phyloP scores from a whole-genome alignment of 306 rosid species.

The Quercus bicolor region DNA sequence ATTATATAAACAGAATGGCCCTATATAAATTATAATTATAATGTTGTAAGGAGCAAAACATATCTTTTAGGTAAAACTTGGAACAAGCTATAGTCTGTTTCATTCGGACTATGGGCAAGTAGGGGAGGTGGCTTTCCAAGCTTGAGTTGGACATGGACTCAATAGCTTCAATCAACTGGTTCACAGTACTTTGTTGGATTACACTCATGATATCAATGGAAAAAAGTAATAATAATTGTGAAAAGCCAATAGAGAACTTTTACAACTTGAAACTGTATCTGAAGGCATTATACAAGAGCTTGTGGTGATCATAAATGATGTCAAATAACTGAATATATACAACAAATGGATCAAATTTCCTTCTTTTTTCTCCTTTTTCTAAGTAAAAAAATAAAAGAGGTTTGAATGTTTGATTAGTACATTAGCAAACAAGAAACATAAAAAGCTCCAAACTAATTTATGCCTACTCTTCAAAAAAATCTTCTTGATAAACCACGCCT shows the following conservation, averaged over 20 bases:
- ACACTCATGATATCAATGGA: background rate
- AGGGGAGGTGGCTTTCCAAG: too few species aligned
- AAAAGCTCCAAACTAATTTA: background rate
- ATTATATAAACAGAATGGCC: too few species aligned
- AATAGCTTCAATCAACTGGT: background rate
- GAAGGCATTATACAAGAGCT: background rate
- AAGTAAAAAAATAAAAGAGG: background rate
- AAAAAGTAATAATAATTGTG: too few species aligned
- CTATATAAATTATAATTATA: too few species aligned
- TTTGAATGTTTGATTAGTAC: background rate
- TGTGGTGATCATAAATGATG: background rate
- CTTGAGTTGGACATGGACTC: background rate
- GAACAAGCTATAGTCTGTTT: too few species aligned
- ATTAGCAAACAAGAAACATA: slow-evolving; percentile 3
- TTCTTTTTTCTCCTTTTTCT: background rate
- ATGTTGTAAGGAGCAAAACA: too few species aligned
- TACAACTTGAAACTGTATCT: background rate
- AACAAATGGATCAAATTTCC: background rate
- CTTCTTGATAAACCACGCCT: slow-evolving; percentile 23
- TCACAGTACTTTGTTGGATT: background rate
- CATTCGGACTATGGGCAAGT: too few species aligned
- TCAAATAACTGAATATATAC: background rate
- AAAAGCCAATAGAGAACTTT: too few species aligned
- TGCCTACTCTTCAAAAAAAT: slow-evolving; percentile 13
- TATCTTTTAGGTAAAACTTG: too few species aligned